Conservation (phyloP, 257 asterid genomes). For the Ligustrum vulgare region DNA sequence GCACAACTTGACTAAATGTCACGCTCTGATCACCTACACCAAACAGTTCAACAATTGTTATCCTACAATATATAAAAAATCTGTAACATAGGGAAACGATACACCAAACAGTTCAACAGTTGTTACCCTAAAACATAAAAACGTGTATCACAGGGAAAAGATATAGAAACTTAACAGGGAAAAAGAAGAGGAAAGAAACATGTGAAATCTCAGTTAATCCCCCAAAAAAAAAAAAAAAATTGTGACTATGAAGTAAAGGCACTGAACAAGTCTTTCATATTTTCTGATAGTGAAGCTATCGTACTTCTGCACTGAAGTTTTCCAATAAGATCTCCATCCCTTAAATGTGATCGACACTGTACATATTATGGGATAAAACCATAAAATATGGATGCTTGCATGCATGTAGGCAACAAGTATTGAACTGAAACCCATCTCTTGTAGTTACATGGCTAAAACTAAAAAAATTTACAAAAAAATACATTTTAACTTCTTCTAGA, state of each 20-base stretch:
- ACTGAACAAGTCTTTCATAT: background rate
- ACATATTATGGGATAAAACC: background rate
- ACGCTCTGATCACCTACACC: conserved; percentile 72
- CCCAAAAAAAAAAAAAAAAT: too few species aligned
- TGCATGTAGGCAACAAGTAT: background rate
- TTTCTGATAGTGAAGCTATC: background rate
- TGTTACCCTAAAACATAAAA: conserved; percentile 1
- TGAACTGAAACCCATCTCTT: background rate
- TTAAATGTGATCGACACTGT: background rate
- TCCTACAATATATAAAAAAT: conserved; percentile 1
- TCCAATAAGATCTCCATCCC: background rate
- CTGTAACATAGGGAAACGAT: background rate
- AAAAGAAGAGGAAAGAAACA: background rate
- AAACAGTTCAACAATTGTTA: conserved; percentile 19
- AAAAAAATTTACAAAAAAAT: background rate
- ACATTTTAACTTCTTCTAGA: background rate
- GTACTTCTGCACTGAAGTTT: background rate
- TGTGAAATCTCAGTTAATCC: background rate
- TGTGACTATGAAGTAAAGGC: background rate
- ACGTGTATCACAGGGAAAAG: background rate
- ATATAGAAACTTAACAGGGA: background rate
- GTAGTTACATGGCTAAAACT: background rate
- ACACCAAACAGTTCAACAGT: conserved; percentile 1
- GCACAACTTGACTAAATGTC: conserved; percentile 93
- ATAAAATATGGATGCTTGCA: background rate